These are phyloP conservation scores for Vinca minor DNA, from an alignment of 257 asterid genomes.

Conservation along the genomic window DNA sequence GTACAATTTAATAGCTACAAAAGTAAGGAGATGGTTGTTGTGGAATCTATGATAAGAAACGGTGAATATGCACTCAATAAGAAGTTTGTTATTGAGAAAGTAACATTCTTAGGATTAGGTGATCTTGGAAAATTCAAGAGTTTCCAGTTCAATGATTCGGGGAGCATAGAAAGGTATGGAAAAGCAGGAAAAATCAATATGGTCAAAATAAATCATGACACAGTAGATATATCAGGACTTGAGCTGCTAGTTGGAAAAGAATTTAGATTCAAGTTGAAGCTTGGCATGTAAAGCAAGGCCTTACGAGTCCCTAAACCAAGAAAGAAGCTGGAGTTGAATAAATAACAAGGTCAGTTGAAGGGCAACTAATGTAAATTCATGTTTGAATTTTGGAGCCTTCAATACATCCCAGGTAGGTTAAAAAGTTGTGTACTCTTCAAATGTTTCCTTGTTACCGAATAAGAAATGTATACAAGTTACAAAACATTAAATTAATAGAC, in stretches of 20 bases:
- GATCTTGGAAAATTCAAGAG: constrained; percentile 11
- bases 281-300: neutral
- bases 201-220: constrained; percentile 11
- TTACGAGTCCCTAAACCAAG: too few species aligned
- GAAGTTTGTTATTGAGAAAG: constrained; percentile 26
- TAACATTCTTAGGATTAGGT: constrained; percentile 30
- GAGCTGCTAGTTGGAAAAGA: constrained; percentile 27
- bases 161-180: constrained; percentile 13
- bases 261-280: constrained; percentile 24
- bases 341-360: too few species aligned
- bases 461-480: too few species aligned
- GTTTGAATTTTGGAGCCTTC: too few species aligned
- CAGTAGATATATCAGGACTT: constrained; percentile 24
- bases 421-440: too few species aligned
- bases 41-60: constrained; percentile 26
- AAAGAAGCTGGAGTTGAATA: too few species aligned
- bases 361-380: too few species aligned
- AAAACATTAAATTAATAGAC: too few species aligned
- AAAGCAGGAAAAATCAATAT: constrained; percentile 2
- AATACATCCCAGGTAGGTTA: too few species aligned
- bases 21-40: constrained; percentile 9
- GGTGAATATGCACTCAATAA: constrained; percentile 26
- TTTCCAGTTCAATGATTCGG: constrained; percentile 14
- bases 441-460: too few species aligned
- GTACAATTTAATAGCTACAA: constrained; percentile 23